These are phyloP conservation scores for Brassica carinata DNA, from an alignment of 345 rosid species.

Conservation along the genomic window DNA sequence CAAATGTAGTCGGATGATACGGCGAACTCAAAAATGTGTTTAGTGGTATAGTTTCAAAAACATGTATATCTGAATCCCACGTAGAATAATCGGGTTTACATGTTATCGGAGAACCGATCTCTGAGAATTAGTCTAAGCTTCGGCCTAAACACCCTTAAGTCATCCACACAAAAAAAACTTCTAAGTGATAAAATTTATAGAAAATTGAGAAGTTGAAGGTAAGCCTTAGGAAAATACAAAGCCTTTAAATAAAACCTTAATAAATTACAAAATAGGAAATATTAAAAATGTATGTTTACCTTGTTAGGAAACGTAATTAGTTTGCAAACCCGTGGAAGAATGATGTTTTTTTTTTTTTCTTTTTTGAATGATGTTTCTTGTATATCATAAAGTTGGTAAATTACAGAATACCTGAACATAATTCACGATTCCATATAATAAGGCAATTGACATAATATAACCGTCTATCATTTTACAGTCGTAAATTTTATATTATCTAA, in stretches of 20 bases:
- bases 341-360: background rate
- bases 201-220: background rate
- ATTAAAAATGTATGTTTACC: too few species aligned
- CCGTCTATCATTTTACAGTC: background rate
- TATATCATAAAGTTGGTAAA: background rate
- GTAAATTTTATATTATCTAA: background rate
- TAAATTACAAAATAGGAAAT: background rate
- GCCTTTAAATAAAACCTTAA: background rate
- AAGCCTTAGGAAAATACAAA: background rate
- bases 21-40: too few species aligned
- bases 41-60: too few species aligned
- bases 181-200: background rate
- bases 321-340: background rate
- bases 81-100: too few species aligned
- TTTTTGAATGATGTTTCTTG: background rate
- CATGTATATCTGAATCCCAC: too few species aligned
- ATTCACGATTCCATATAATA: background rate
- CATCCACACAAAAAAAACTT: too few species aligned
- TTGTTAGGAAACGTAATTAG: background rate
- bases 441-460: background rate
- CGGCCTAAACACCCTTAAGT: too few species aligned
- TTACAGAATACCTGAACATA: background rate
- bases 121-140: too few species aligned
- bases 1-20: too few species aligned
- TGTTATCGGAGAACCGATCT: too few species aligned